Evolutionary conservation across 768 basidiomycete species (phyloP), one percentile per base, ranked within the genome.

Genomic region (Filobasidium wieringae): DNA sequence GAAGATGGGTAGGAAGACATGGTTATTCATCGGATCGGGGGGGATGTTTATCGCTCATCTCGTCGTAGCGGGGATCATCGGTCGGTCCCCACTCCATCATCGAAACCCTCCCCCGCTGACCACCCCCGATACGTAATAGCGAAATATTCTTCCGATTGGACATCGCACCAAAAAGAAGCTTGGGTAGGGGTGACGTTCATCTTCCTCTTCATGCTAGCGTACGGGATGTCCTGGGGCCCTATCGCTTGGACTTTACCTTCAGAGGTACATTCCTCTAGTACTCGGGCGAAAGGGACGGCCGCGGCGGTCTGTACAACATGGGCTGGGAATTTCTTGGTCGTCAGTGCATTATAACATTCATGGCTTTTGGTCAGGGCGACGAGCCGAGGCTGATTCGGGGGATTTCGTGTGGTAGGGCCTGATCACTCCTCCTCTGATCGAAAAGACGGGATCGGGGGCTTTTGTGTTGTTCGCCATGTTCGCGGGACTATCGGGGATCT

Each of bases 171-270:
- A 0, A 56, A 71, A 12, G 83, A 81, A 14, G 84, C 83, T 2
- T 87, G 85, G 84, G 54, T 77, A 7, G 81, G 84, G n/a, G 83
- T 88, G 36, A 77, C 68, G 81, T 86, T 72, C 60, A 81, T 69
- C 65, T 17, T 78, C 37, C 80, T 86, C 27, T 89, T 88, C 70
- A 66, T 78, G 0, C 88, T 88, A 5, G 74, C 88, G 86, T 1
- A 80, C 80, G 39, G 81, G 85, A 9, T 40, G 27, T 1, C 88
- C 87, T 67, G 87, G 87, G 0, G 73, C 84, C 86, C 88, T 0
- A 79, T 89, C 60, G 83, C 82, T 2, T 90, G 88, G 88, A 82
- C 88, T 1, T 79, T 90, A 7, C 85, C 88, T 0, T 83, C 81
- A 61, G 88, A 91, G 72, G 82, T 91, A 1, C 88, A 89, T 66